Base-by-base conservation (phyloP, 2,329 filamentous ascomycete genomes). In the Xylaria sp. region DNA sequence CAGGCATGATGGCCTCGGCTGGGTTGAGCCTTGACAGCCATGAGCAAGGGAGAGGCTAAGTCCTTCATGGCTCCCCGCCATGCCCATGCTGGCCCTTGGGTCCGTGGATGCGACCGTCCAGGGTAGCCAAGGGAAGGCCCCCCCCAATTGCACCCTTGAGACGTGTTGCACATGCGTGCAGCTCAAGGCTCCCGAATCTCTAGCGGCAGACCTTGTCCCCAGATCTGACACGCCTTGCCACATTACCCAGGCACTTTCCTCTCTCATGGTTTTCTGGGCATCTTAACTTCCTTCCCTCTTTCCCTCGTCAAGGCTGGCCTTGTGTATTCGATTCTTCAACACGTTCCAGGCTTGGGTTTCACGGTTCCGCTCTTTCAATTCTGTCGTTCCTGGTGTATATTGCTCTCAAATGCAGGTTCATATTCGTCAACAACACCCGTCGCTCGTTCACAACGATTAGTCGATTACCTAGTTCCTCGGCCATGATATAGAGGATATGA, bases 231-330 rank as follows among this genome's bases (percentile, higher is more conserved):
- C 57, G 34, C 48, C 44, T 54, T 60, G 50, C 37, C 39, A 44
- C 47, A 56, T 57, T 54, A 34, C 29, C 29, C 11, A 3, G 20
- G 49, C 40, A 60, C 46, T 57, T 58, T 57, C 50, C 57, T 53
- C 37, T 58, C 48, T 52, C 52, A 44, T 47, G 60, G 48, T 54
- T 59, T 52, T 61, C 56, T 44, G 48, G 49, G 34, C 45, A 52
- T 55, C 48, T 47, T 45, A 19, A 41, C 24, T 29, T 43, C 48
- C 46, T 56, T 51, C 40, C 49, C 57, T 44, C 49, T 47, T 47
- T 56, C 61, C 47, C 53, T 54, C 42, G 50, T 47, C 55, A 61
- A 65, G 67, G 66, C 66, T 44, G 66, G 66, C 52, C 65, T 63
- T 68, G 56, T 64, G 57, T 62, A 60, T 61, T 63, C 62, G 39